phyloP scores from a whole-genome alignment of 2,329 filamentous ascomycete species.

The Cephalotrichum gorgonifer region DNA sequence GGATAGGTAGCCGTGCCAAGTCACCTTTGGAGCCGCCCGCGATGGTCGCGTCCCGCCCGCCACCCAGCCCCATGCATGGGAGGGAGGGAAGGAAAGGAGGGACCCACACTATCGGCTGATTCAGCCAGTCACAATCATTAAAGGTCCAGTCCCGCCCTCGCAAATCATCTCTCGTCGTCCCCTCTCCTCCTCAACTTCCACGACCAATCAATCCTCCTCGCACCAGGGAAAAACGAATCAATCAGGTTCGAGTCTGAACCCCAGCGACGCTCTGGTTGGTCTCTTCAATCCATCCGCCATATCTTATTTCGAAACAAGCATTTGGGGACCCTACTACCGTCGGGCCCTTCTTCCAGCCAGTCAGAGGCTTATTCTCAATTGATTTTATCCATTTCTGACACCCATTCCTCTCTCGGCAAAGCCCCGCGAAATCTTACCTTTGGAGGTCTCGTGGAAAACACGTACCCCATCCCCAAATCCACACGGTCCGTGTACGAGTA shows the following conservation, averaged over 20 bases:
- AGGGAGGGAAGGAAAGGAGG: constrained; percentile 5
- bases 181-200: constrained; percentile 30
- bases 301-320: constrained; percentile 6
- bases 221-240: constrained; percentile 6
- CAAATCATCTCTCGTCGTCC: constrained; percentile 29
- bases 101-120: constrained; percentile 28
- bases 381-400: background rate
- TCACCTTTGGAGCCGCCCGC: background rate
- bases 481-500: too few species aligned
- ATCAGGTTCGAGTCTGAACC: constrained; percentile 5
- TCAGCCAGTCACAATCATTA: constrained; percentile 39
- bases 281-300: background rate
- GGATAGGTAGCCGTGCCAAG: background rate
- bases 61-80: too few species aligned
- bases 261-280: constrained; percentile 5
- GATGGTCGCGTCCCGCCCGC: background rate
- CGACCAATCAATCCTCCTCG: constrained; percentile 36
- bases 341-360: background rate
- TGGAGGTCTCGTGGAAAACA: background rate
- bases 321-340: background rate
- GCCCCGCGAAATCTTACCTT: background rate
- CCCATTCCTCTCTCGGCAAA: background rate
- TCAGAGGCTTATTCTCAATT: background rate
- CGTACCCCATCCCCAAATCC: too few species aligned
- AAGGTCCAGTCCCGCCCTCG: constrained; percentile 31